Conservation (phyloP, 345 rosid species). For the Eucalyptus marginata region DNA sequence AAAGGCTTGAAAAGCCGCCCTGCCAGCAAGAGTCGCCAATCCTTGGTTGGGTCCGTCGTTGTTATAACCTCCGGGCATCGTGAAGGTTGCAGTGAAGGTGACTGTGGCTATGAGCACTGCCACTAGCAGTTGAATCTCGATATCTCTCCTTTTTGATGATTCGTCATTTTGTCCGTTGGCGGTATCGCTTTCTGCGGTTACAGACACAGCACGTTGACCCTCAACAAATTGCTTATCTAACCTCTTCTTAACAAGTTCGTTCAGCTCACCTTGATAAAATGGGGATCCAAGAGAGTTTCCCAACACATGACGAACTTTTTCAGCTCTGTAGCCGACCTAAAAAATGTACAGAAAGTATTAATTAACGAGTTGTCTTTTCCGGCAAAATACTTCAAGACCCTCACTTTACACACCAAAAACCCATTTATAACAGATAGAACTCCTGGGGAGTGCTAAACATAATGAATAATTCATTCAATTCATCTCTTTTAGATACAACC, state of each 20-base stretch:
- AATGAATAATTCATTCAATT: background rate
- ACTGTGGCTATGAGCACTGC: background rate
- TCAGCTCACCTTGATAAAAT: rapidly evolving
- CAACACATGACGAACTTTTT: rapidly evolving
- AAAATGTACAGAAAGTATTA: background rate
- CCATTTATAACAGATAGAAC: background rate
- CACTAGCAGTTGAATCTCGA: background rate
- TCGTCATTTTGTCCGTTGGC: rapidly evolving
- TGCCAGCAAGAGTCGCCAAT: background rate
- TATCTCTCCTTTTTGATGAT: rapidly evolving
- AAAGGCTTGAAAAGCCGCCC: background rate
- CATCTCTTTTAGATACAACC: background rate
- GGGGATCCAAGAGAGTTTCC: rapidly evolving
- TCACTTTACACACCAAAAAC: background rate
- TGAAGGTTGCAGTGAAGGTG: background rate
- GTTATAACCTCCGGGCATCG: background rate
- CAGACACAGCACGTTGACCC: background rate
- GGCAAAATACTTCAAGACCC: background rate
- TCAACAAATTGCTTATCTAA: background rate
- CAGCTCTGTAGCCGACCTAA: background rate
- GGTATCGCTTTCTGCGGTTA: background rate
- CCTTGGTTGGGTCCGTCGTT: rapidly evolving
- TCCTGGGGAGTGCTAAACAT: background rate
- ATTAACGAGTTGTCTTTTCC: background rate
- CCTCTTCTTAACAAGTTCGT: rapidly evolving